These are phyloP conservation scores for Neonectria faginata DNA, from an alignment of 2,329 filamentous ascomycete genomes.

Conservation along the genomic window DNA sequence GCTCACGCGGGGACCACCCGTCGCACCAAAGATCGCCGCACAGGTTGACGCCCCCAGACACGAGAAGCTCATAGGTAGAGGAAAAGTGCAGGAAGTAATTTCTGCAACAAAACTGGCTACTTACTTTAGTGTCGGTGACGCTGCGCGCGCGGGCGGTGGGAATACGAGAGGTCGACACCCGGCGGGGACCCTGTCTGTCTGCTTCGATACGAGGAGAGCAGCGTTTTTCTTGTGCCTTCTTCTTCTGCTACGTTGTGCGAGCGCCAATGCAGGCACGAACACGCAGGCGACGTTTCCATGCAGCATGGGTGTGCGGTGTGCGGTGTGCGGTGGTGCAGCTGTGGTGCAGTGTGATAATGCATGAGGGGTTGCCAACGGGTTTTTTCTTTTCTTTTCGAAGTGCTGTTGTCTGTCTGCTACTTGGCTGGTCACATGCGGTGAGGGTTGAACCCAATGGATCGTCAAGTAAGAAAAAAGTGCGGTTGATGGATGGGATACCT, in stretches of 20 bases:
- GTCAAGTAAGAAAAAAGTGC: not conserved
- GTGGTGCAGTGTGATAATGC: constrained; percentile 23
- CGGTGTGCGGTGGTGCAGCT: constrained; percentile 7
- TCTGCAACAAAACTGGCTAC: constrained; percentile 12
- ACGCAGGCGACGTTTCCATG: constrained; percentile 20
- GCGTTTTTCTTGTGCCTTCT: not conserved
- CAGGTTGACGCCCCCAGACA: not conserved
- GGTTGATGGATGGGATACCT: not conserved
- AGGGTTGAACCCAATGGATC: not conserved
- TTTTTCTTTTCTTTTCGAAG: not conserved
- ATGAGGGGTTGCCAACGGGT: constrained; percentile 6
- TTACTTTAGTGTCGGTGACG: constrained; percentile 6
- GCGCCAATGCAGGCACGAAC: constrained; percentile 21
- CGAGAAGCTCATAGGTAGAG: not conserved
- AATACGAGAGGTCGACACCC: constrained; percentile 24
- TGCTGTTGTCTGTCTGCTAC: not conserved
- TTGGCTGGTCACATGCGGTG: not conserved
- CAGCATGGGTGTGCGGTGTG: not conserved
- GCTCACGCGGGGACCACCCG: not conserved
- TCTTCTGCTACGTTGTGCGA: constrained; percentile 2
- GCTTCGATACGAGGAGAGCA: constrained; percentile 4
- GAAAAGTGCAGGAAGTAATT: too few relatives aligned
- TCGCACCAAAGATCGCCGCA: not conserved
- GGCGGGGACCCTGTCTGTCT: not conserved
- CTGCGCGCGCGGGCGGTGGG: constrained; percentile 19